Conservation (phyloP, 208 protist species). For the Crithidia mellificae region DNA sequence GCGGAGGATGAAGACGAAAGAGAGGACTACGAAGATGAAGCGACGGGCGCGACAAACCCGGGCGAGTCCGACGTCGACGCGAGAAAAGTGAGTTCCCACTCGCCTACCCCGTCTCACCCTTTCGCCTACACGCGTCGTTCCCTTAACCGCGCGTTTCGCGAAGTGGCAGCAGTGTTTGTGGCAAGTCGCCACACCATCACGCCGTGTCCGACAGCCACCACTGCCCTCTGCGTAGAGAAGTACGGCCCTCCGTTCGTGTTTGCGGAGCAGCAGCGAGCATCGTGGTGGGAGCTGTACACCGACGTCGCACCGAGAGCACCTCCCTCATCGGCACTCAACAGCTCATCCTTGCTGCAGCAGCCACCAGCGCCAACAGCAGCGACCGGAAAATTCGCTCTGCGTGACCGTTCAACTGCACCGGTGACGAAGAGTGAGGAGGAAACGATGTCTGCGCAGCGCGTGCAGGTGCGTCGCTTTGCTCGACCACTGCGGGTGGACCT, state of each 20-base stretch:
- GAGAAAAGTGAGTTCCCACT: too few relatives aligned
- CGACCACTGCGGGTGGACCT: neutral
- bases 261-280: neutral
- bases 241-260: neutral
- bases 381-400: too few relatives aligned
- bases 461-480: neutral
- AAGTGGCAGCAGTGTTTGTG: neutral
- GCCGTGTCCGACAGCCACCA: too few relatives aligned
- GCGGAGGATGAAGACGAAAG: neutral
- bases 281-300: neutral
- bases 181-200: neutral
- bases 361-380: neutral
- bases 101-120: too few relatives aligned
- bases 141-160: neutral
- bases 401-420: too few relatives aligned
- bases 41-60: too few relatives aligned
- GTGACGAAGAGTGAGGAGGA: too few relatives aligned
- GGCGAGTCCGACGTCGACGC: too few relatives aligned
- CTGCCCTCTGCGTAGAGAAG: neutral
- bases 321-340: neutral
- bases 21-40: neutral
- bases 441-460: too few relatives aligned
- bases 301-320: too few relatives aligned
- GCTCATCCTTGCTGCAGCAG: too few relatives aligned
- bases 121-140: neutral